phyloP scores from a whole-genome alignment of 176 grass and related monocot species.

The Carex pumila region DNA sequence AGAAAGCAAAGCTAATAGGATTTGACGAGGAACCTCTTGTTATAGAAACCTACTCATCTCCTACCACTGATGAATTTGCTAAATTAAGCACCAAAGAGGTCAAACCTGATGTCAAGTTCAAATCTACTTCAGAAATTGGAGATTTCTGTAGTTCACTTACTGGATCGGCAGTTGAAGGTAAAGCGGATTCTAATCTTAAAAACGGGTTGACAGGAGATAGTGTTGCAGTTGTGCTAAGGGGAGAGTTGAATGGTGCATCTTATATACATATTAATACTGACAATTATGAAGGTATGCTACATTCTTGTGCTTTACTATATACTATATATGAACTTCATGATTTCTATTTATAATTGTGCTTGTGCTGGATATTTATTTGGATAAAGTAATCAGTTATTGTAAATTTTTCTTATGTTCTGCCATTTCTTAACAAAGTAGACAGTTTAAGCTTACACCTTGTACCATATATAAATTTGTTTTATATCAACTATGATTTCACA shows the following conservation, averaged over 20 bases:
- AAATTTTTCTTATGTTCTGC: not conserved
- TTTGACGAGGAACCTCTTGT: conserved; percentile 77
- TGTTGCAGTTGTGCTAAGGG: conserved; percentile 1
- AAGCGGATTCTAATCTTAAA: not conserved
- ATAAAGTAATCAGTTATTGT: not conserved
- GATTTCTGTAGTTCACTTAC: not conserved
- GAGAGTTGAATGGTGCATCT: not conserved
- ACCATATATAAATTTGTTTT: not conserved
- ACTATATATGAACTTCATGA: not conserved
- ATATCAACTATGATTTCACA: conserved; percentile 9
- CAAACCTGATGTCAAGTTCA: not conserved
- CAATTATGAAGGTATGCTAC: not conserved
- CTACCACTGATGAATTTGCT: not conserved
- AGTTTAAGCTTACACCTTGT: not conserved
- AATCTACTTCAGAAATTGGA: not conserved
- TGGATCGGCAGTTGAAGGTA: not conserved
- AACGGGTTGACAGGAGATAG: not conserved
- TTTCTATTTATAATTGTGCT: not conserved
- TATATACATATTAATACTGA: not conserved
- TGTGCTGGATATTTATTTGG: not conserved
- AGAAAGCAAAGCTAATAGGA: conserved; percentile 61
- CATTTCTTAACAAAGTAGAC: not conserved
- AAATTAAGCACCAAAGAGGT: conserved; percentile 7
- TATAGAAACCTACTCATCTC: conserved; percentile 29
- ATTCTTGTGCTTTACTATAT: not conserved